Evolutionary conservation across 208 protist species (phyloP).

Genomic region (Borovskyia barvae): DNA sequence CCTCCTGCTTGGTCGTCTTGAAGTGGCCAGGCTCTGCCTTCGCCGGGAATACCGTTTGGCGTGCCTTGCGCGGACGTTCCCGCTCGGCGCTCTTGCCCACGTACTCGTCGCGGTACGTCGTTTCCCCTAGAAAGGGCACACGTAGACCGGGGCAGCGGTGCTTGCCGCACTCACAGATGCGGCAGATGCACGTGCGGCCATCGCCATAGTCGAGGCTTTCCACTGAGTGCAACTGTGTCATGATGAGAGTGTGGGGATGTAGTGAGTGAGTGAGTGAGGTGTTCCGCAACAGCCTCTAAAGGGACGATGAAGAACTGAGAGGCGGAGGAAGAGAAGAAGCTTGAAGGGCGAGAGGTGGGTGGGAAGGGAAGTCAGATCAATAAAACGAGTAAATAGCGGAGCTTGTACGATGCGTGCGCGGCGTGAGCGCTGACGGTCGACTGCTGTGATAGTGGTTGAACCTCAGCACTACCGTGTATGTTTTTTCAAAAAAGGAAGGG

Average conservation of each 20-base stretch:
- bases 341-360: neutral
- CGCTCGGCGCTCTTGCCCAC: constrained; percentile 73
- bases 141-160: constrained; percentile 78
- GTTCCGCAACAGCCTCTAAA: neutral
- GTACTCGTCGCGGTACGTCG: constrained; percentile 87
- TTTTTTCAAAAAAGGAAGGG: neutral
- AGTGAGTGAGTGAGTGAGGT: neutral
- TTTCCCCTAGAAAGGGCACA: constrained; percentile 80
- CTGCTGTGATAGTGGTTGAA: no score
- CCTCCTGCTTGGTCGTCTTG: constrained; percentile 88
- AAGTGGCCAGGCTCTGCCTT: constrained; percentile 86
- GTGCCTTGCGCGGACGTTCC: constrained; percentile 36
- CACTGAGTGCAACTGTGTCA: constrained; percentile 88
- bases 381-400: no score
- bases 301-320: neutral
- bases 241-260: constrained; percentile 8
- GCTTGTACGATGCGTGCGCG: no score
- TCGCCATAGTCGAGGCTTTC: constrained; percentile 89
- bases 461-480: no score
- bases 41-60: constrained; percentile 52
- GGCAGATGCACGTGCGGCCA: constrained; percentile 86
- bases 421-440: no score
- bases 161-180: constrained; percentile 86
- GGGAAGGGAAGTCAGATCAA: neutral
- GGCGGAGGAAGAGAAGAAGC: neutral